Evolutionary conservation across 768 basidiomycete species (phyloP), one percentile per base, ranked within the genome.

Genomic region (Boletus tomentosulus): DNA sequence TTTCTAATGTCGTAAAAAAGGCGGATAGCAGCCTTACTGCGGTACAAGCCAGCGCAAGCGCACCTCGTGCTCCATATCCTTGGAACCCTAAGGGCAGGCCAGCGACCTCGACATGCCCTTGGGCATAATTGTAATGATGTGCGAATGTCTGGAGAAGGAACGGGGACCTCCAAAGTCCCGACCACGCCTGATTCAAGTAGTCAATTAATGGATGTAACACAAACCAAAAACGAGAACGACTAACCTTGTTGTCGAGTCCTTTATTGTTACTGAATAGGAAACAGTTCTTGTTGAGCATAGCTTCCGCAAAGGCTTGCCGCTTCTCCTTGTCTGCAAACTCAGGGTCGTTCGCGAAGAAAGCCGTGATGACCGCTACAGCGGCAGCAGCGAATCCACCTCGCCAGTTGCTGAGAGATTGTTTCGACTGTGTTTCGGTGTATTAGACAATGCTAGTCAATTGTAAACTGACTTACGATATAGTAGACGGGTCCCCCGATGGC

Each of bases 141-240:
- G 51, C 27, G 28, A 59, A 56, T 6, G 48, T 56, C 30, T 59
- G 55, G 38, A n/a, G n/a, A n/a, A n/a, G n/a, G n/a, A n/a, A n/a
- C n/a, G n/a, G n/a, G n/a, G n/a, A n/a, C n/a, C n/a, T 58, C 53
- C 53, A 58, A 50, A 58, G 16, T n/a, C 50, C 42, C 7, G 16
- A 25, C 50, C 50, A 51, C 4, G 19, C 41, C 50, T 51, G 42
- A 34, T 44, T 43, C 12, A 34, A 39, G 28, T 31, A 12, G 37
- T 41, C 11, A 16, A 43, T 49, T n/a, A 24, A 33, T 34, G n/a
- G 30, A 53, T 46, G 12, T 4, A 24, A 39, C 39, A 46, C 31
- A 8, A 31, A 19, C 22, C 15, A 11, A 39, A 28, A 39, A 50
- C 9, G 9, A 7, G 22, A 12, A 33, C 45, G 7, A 28, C 28